Base-by-base conservation (phyloP, 2,329 filamentous ascomycete species). In the Colletotrichum tamarilloi region DNA sequence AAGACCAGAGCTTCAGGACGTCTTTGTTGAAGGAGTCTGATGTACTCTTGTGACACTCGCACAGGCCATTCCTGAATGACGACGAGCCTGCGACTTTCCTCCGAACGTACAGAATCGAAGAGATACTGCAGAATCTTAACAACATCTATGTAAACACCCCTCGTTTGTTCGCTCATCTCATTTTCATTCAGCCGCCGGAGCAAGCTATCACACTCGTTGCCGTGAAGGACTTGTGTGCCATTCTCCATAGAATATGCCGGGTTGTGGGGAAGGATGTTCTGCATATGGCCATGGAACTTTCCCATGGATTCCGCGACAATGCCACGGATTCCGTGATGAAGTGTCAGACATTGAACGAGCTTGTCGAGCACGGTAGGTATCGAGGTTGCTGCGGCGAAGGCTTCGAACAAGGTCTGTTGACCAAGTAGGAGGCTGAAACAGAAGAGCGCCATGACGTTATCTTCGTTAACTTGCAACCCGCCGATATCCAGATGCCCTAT, bases 341-440 rank as follows among this genome's bases (percentile, higher is more conserved):
- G 78, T 49, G 79, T 77, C 11, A 85, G 75, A 62, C 83, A 85
- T 14, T 83, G 80, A 12, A 84, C 77, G 68, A 85, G 84, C 16
- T 81, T 78, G 38, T 82, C 81, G 8, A 72, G 56, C 9, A 87
- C 66, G 0, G 30, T 52, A 8, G 66, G 57, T 19, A 68, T 16
- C 0, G 66, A 63, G 0, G 57, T 42, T 5, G 66, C 57, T 24
- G 28, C 22, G 9, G 64, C 62, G 26, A 60, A 62, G 5, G 67
- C 84, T 66, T 90, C 87, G 75, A 84, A 86, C 3, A 90, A 81
- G 42, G 84, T 82, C 62, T 89, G 86, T 6, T 88, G 80, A 62
- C 85, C 84, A 1, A 87, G 77, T 5, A 84, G 70, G 16, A 80
- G 79, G 4, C 85, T 83, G 75, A 87, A 87, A 16, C 87, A 76